phyloP scores from a whole-genome alignment of 108 stramenopile genomes.

The Skeletonema menzelii region DNA sequence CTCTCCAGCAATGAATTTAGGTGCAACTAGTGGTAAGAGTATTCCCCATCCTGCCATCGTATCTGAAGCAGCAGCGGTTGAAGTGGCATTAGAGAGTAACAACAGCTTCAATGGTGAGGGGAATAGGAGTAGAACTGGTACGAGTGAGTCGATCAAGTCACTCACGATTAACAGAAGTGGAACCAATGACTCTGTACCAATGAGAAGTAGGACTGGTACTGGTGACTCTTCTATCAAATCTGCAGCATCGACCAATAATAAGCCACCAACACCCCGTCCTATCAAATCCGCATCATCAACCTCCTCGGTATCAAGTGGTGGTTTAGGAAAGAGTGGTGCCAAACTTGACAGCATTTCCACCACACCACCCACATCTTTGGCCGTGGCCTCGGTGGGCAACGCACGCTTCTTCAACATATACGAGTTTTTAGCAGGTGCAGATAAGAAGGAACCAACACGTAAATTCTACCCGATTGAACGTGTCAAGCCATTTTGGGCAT shows the following conservation, averaged over 20 bases:
- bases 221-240: background rate
- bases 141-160: background rate
- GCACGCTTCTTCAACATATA: conserved; percentile 77
- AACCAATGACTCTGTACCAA: background rate
- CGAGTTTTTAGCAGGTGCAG: conserved; percentile 79
- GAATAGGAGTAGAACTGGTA: background rate
- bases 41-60: background rate
- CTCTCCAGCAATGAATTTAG: background rate
- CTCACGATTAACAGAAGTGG: background rate
- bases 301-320: conserved; percentile 1
- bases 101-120: conserved; percentile 3
- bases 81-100: conserved; percentile 1
- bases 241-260: background rate
- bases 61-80: background rate
- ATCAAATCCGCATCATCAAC: background rate
- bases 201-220: background rate
- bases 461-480: conserved; percentile 88
- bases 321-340: conserved; percentile 69
- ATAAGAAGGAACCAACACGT: conserved; percentile 67
- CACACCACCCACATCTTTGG: conserved; percentile 24
- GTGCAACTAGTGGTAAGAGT: background rate
- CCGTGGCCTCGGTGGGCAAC: conserved; percentile 20
- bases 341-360: conserved; percentile 2
- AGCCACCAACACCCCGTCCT: conserved; percentile 1
- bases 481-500: conserved; percentile 83